Evolutionary conservation across 495 filamentous ascomycete genomes (phyloP).

Genomic region (Neurospora pannonica): DNA sequence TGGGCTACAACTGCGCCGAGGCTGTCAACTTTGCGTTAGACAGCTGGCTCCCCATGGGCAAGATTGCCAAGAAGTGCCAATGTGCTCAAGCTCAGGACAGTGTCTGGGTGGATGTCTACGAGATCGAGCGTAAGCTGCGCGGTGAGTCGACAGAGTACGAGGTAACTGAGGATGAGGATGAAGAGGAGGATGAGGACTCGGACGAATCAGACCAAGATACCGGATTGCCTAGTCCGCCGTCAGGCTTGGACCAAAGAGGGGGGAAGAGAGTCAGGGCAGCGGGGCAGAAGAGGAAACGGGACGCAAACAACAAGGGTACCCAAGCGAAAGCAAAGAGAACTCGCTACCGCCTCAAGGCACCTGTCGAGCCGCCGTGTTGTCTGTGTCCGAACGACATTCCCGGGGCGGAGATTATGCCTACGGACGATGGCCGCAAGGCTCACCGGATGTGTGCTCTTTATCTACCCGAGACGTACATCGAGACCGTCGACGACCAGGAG

Average conservation of each 20-base stretch:
- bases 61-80: slow-evolving; percentile 93
- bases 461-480: slow-evolving; percentile 85
- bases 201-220: slow-evolving; percentile 52
- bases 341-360: slow-evolving; percentile 56
- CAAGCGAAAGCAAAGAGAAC: slow-evolving; percentile 62
- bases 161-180: slow-evolving; percentile 70
- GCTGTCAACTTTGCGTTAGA: slow-evolving; percentile 97
- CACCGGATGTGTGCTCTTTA: slow-evolving; percentile 87
- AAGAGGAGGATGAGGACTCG: slow-evolving; percentile 60
- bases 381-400: slow-evolving; percentile 90
- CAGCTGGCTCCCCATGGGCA: slow-evolving; percentile 88
- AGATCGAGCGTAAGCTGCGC: slow-evolving; percentile 87
- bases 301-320: slow-evolving; percentile 24
- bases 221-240: slow-evolving; percentile 68
- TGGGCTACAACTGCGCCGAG: slow-evolving; percentile 98
- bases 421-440: slow-evolving; percentile 78
- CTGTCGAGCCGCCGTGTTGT: slow-evolving; percentile 75
- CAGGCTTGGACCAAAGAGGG: slow-evolving; percentile 31
- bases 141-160: slow-evolving; percentile 90
- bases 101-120: slow-evolving; percentile 93
- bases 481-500: slow-evolving; percentile 56
- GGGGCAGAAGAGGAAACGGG: slow-evolving; percentile 45
- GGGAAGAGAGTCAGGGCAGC: slow-evolving; percentile 45
- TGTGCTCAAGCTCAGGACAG: slow-evolving; percentile 81
- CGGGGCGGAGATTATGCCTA: slow-evolving; percentile 73